Evolutionary conservation across 345 rosid species (phyloP).

Genomic region (Alliaria petiolata): DNA sequence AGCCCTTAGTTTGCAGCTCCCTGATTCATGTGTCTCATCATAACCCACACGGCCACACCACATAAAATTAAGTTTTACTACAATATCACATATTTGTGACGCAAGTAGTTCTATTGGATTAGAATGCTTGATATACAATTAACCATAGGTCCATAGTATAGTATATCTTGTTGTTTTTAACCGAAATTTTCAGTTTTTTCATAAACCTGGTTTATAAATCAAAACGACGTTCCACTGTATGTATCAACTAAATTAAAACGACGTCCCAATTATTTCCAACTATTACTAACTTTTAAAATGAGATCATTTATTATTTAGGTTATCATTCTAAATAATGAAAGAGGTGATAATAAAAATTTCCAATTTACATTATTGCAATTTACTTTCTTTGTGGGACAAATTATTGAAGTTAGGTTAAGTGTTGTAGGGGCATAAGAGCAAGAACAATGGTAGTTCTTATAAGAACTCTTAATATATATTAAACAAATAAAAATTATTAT

Average conservation of each 20-base stretch:
- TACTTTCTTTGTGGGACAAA: background rate
- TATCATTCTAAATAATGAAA: background rate
- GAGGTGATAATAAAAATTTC: background rate
- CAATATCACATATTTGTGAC: background rate
- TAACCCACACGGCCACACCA: background rate
- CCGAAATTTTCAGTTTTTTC: background rate
- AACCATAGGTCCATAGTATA: background rate
- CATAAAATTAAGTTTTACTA: background rate
- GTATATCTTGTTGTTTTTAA: background rate
- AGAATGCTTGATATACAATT: background rate
- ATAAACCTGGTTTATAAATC: background rate
- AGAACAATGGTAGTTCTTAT: no score
- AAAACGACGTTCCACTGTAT: no score
- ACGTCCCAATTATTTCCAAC: no score
- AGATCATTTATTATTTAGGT: background rate
- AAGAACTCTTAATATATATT: no score
- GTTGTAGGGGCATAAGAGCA: background rate
- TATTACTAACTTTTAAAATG: background rate
- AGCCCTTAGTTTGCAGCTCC: conserved; percentile 14
- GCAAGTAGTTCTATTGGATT: background rate
- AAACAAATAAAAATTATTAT: no score
- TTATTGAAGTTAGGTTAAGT: conserved; percentile 19
- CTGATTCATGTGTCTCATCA: conserved; percentile 4
- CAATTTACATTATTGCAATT: background rate
- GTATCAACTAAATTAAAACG: no score